Conservation (phyloP, 495 filamentous ascomycete genomes). For the Corynascus novoguineensis region DNA sequence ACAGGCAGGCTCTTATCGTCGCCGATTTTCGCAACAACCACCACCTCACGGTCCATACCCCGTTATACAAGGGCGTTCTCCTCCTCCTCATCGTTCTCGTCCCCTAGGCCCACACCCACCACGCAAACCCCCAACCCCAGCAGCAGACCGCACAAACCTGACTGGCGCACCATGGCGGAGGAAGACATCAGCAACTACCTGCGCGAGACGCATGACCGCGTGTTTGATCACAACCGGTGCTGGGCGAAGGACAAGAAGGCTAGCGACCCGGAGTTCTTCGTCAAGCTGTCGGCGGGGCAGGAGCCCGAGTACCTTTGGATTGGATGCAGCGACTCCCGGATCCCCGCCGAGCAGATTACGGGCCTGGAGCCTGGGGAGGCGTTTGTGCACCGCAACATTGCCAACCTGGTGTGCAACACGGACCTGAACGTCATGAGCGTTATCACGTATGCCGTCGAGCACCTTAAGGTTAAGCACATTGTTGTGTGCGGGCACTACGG, state of each 20-base stretch:
- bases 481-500: conserved; percentile 61
- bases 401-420: conserved; percentile 54
- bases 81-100: too few species aligned
- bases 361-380: conserved; percentile 55
- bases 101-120: too few species aligned
- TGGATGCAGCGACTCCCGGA: conserved; percentile 58
- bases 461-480: conserved; percentile 59
- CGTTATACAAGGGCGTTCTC: background rate
- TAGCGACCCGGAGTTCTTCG: conserved; percentile 53
- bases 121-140: background rate
- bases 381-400: conserved; percentile 61
- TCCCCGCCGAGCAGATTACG: conserved; percentile 56
- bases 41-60: too few species aligned
- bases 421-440: conserved; percentile 58
- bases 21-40: background rate
- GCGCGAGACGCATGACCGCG: conserved; percentile 44
- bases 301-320: conserved; percentile 59
- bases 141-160: conserved; percentile 3
- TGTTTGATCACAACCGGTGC: conserved; percentile 50
- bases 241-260: conserved; percentile 49
- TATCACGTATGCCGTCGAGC: conserved; percentile 55
- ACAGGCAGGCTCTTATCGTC: background rate
- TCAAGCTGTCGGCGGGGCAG: conserved; percentile 48
- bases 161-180: conserved; percentile 29
- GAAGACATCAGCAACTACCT: conserved; percentile 42